Conservation (phyloP, 345 rosid genomes). For the Brassica juncea region DNA sequence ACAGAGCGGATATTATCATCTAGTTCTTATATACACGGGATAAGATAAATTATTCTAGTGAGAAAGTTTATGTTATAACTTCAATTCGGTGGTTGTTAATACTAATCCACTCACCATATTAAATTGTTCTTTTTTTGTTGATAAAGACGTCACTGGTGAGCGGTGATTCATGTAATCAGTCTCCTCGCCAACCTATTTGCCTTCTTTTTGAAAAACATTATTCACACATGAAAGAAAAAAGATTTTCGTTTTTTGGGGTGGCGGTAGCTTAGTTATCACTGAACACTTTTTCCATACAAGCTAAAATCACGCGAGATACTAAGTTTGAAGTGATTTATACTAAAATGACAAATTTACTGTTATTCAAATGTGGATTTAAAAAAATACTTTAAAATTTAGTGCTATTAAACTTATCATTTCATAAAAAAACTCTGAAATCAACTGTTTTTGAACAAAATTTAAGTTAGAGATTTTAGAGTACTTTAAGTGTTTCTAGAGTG, state of each 20-base stretch:
- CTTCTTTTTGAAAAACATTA: conserved; percentile 38
- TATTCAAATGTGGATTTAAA: no score
- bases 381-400: no score
- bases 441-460: no score
- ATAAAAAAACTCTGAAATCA: no score
- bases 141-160: conserved; percentile 42
- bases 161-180: conserved; percentile 40
- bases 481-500: no score
- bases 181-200: conserved; percentile 30
- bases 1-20: no score
- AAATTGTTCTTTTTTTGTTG: conserved; percentile 4
- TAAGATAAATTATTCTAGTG: conserved; percentile 6
- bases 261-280: background rate
- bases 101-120: conserved; percentile 37
- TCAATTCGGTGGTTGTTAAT: conserved; percentile 30
- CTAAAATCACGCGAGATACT: background rate
- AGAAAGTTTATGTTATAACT: background rate
- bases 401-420: no score
- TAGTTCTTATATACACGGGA: background rate
- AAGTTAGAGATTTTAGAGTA: no score
- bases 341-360: no score
- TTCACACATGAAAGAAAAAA: conserved; percentile 18
- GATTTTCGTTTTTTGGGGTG: background rate
- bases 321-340: no score
- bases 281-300: background rate